These are phyloP conservation scores for Scytalidium sp. DNA, from an alignment of 2,329 filamentous ascomycete species.

Conservation along the genomic window DNA sequence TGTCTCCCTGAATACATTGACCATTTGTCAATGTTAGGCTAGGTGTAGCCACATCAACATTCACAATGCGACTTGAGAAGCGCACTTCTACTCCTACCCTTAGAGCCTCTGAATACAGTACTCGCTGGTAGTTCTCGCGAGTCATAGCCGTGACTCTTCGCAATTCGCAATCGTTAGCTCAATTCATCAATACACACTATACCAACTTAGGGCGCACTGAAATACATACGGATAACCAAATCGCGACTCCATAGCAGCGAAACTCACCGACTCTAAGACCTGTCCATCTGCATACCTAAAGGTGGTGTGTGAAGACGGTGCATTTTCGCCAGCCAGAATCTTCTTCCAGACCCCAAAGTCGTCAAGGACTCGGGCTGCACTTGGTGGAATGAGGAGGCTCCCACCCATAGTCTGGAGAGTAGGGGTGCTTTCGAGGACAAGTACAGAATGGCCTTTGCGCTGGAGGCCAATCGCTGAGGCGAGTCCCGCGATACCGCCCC, in stretches of 20 bases:
- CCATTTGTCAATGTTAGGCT: conserved; percentile 2
- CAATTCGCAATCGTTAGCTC: not conserved
- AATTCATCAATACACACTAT: not conserved
- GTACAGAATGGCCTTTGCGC: conserved; percentile 22
- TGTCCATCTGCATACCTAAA: not conserved
- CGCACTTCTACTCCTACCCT: not conserved
- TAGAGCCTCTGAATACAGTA: conserved; percentile 1
- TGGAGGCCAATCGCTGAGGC: conserved; percentile 26
- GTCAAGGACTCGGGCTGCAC: conserved; percentile 28
- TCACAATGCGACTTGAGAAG: not conserved
- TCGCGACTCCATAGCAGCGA: not conserved
- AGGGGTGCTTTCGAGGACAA: conserved; percentile 22
- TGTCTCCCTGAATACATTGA: conserved; percentile 5
- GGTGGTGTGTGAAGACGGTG: not conserved
- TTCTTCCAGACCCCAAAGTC: conserved; percentile 22
- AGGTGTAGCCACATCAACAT: conserved; percentile 1
- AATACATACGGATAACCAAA: conserved; percentile 1
- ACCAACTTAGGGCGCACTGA: not conserved
- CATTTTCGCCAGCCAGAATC: conserved; percentile 21
- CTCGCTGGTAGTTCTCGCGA: conserved; percentile 3
- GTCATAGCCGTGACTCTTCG: not conserved
- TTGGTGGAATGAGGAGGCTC: conserved; percentile 34
- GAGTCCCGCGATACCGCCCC: conserved; percentile 30
- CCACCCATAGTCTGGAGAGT: conserved; percentile 37
- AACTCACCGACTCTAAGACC: not conserved